A percentile compares a stretch with the other conserved stretches of the same genome.
Conservation (phyloP, 495 filamentous ascomycete species). For the Penicillium paradoxum region DNA sequence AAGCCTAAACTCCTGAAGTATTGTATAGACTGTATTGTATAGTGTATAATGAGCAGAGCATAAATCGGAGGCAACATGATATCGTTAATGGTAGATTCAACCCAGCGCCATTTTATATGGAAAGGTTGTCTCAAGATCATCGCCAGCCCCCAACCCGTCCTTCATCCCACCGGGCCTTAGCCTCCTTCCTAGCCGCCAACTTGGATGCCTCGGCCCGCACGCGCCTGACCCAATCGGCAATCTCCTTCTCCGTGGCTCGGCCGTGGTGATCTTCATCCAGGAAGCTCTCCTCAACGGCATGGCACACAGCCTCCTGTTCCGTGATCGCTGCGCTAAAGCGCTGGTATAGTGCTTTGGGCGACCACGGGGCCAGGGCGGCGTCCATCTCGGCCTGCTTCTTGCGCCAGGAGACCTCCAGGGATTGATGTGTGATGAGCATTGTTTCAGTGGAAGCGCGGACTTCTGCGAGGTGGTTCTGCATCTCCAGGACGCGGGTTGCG, state of each 20-base stretch:
- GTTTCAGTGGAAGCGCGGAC: conserved; percentile 67
- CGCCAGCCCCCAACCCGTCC: conserved; percentile 90
- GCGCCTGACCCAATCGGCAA: conserved; percentile 73
- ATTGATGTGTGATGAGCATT: conserved; percentile 75
- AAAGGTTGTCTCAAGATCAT: conserved; percentile 36
- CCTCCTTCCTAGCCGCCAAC: conserved; percentile 70
- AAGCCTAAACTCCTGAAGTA: background rate
- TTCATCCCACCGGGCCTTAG: conserved; percentile 90
- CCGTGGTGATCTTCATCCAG: conserved; percentile 57
- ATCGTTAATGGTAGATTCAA: background rate
- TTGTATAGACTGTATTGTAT: background rate
- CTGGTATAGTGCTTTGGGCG: conserved; percentile 77
- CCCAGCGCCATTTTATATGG: background rate
- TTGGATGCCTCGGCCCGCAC: conserved; percentile 71
- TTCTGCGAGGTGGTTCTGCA: conserved; percentile 54
- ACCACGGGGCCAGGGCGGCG: conserved; percentile 73
- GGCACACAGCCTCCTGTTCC: conserved; percentile 80
- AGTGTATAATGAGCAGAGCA: background rate
- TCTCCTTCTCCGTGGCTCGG: conserved; percentile 68
- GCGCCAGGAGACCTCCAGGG: conserved; percentile 86
- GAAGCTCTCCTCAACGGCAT: conserved; percentile 85
- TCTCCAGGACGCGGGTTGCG: conserved; percentile 60
- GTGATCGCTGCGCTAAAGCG: conserved; percentile 64
- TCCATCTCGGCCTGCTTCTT: conserved; percentile 88
- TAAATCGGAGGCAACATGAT: background rate